phyloP scores from a whole-genome alignment of 305 asterid genomes.

The Solanum hybrid region DNA sequence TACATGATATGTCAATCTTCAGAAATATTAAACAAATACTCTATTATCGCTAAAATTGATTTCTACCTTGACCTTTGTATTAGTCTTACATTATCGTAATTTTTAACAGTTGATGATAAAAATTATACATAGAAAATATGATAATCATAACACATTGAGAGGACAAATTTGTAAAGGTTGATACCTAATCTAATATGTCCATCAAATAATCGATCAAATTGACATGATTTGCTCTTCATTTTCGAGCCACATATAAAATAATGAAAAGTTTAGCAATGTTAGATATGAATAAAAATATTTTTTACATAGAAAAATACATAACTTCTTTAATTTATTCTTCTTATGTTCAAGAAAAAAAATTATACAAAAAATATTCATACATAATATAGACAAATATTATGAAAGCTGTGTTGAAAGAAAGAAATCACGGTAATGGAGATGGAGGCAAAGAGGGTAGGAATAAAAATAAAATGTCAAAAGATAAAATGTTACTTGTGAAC shows the following conservation, averaged over 20 bases:
- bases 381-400: neutral
- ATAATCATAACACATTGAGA: neutral
- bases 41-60: neutral
- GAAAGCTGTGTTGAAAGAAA: neutral
- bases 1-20: neutral
- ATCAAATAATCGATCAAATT: neutral
- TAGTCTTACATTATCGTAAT: neutral
- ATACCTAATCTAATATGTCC: neutral
- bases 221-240: neutral
- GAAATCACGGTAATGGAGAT: neutral
- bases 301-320: too few relatives aligned
- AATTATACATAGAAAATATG: neutral
- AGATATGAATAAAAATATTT: neutral
- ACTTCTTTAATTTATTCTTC: too few relatives aligned
- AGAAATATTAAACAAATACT: neutral
- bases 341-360: neutral
- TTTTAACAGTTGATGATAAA: too few relatives aligned
- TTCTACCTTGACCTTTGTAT: neutral
- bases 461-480: neutral
- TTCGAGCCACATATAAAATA: neutral
- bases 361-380: neutral
- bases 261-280: neutral
- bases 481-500: neutral
- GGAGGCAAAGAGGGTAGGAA: neutral
- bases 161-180: neutral